Percentiles rank a stretch among this genome's conserved stretches.
phyloP scores from a whole-genome alignment of 2,329 filamentous ascomycete genomes.

The Arthrobotrys sinensis region DNA sequence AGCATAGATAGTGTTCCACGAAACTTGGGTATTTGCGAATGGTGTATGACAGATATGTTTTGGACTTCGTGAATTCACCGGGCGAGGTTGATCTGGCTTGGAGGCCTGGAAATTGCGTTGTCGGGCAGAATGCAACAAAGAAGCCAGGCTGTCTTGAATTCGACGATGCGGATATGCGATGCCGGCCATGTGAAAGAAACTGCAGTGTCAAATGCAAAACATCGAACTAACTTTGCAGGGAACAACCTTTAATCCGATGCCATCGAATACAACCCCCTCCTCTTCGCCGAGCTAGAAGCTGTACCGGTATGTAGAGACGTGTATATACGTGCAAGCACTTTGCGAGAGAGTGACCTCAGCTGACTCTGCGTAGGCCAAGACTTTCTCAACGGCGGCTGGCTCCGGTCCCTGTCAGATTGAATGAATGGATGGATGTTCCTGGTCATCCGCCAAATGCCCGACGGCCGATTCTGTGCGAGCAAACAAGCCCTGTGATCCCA shows the following conservation, averaged over 20 bases:
- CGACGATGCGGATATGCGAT: too few relatives aligned
- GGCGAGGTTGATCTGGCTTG: too few relatives aligned
- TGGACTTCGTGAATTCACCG: not conserved
- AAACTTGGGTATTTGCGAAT: too few relatives aligned
- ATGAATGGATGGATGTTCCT: slow-evolving; percentile 8
- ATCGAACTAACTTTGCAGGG: too few relatives aligned
- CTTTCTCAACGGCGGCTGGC: slow-evolving; percentile 23
- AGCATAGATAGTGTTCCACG: too few relatives aligned
- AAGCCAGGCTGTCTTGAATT: not conserved
- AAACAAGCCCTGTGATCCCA: slow-evolving; percentile 43
- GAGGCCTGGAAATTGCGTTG: slow-evolving; percentile 5
- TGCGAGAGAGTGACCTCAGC: not conserved
- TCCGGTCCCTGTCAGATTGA: slow-evolving; percentile 28
- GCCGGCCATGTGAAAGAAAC: too few relatives aligned
- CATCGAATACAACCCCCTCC: not conserved
- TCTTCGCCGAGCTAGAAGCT: too few relatives aligned
- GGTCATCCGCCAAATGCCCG: slow-evolving; percentile 56
- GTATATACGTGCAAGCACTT: not conserved
- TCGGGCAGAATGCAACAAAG: not conserved
- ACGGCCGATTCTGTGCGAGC: slow-evolving; percentile 32
- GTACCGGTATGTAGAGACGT: not conserved
- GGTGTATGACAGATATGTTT: not conserved
- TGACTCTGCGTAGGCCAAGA: slow-evolving; percentile 39
- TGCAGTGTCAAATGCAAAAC: too few relatives aligned
- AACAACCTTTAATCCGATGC: not conserved